A percentile compares a stretch with the other conserved stretches of the same genome.
phyloP scores from a whole-genome alignment of 192 early-diverging fungal species.

The Podila clonocystis region DNA sequence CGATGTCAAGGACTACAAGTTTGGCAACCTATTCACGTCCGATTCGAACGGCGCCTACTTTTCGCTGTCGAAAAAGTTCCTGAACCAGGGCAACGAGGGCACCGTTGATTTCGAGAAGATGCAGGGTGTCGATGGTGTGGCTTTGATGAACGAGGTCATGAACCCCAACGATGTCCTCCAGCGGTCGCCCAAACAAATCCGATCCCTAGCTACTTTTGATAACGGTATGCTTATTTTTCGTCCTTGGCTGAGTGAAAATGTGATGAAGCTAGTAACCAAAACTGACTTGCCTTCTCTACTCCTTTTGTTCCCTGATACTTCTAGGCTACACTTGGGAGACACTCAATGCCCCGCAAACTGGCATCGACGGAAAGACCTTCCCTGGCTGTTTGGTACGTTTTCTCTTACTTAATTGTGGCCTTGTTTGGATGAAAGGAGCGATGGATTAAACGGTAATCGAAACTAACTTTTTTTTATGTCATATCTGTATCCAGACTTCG shows the following conservation, averaged over 20 bases:
- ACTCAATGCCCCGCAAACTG: background rate
- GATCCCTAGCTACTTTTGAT: slow-evolving; percentile 79
- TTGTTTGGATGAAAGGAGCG: no score
- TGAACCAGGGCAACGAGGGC: slow-evolving; percentile 79
- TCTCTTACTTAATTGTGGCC: background rate
- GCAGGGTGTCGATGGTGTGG: slow-evolving; percentile 86
- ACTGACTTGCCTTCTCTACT: background rate
- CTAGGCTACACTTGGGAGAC: background rate
- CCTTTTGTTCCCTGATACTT: background rate
- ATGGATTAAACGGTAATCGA: no score
- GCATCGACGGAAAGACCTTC: background rate
- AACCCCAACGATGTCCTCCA: slow-evolving; percentile 70
- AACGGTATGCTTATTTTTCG: slow-evolving; percentile 65
- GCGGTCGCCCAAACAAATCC: slow-evolving; percentile 68
- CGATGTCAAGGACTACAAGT: slow-evolving; percentile 65
- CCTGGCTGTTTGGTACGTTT: background rate
- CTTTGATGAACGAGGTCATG: slow-evolving; percentile 81
- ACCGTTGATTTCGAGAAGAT: slow-evolving; percentile 95
- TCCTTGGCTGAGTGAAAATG: no score
- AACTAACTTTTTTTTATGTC: no score
- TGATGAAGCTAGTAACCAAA: background rate
- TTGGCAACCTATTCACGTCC: slow-evolving; percentile 90
- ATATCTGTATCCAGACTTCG: background rate
- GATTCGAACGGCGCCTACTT: slow-evolving; percentile 91
- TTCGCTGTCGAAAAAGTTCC: slow-evolving; percentile 71